A percentile compares a stretch with the other conserved stretches of the same genome.
These are phyloP conservation scores for Aspergillus kassunensis DNA, from an alignment of 495 filamentous ascomycete genomes.

Conservation along the genomic window DNA sequence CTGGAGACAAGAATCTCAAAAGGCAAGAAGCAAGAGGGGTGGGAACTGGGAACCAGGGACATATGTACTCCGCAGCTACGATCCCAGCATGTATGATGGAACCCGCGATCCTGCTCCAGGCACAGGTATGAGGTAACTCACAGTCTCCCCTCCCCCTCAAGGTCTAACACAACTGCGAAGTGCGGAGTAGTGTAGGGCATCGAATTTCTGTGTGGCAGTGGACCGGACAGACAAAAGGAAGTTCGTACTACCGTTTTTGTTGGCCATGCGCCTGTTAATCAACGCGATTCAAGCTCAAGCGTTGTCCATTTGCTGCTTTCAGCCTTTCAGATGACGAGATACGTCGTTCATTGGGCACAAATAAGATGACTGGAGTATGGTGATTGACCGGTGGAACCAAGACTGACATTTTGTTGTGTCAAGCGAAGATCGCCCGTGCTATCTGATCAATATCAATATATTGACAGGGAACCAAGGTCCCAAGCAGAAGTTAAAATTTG, in stretches of 20 bases:
- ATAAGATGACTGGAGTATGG: not conserved
- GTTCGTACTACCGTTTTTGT: too few species aligned
- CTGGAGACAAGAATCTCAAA: not conserved
- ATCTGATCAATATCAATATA: not conserved
- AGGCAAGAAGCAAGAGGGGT: slow-evolving; percentile 1
- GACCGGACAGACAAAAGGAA: not conserved
- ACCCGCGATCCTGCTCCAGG: not conserved
- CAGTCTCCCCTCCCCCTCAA: too few species aligned
- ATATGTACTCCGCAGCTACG: slow-evolving; percentile 5
- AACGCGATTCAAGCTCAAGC: not conserved
- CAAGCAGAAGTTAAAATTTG: not conserved
- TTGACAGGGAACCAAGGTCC: not conserved
- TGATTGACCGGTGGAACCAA: not conserved
- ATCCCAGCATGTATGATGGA: not conserved
- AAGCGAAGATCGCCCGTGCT: slow-evolving; percentile 2
- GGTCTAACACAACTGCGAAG: too few species aligned
- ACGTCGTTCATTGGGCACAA: not conserved
- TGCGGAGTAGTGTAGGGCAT: too few species aligned
- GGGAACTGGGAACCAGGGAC: not conserved
- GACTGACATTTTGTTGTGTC: too few species aligned
- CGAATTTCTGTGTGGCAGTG: not conserved
- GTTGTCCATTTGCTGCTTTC: not conserved
- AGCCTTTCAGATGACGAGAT: not conserved
- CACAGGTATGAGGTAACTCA: too few species aligned
- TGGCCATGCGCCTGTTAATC: too few species aligned